Evolutionary conservation across 768 basidiomycete species (phyloP).

Genomic region (Leccinum boreale): DNA sequence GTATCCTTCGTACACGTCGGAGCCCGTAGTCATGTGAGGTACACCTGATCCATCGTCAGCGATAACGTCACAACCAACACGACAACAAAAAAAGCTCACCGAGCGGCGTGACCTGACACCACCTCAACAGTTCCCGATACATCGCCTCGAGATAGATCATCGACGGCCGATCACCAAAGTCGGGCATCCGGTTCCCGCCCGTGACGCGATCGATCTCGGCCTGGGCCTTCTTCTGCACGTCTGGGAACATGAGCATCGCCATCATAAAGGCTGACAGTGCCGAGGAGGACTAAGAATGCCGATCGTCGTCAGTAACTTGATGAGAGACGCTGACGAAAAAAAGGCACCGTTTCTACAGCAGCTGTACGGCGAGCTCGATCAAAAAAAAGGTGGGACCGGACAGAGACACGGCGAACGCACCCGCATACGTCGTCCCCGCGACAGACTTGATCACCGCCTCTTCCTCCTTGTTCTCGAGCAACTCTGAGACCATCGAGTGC

Average conservation of each 20-base stretch:
- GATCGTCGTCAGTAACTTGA: neutral
- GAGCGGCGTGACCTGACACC: slow-evolving; percentile 24
- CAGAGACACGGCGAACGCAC: slow-evolving; percentile 11
- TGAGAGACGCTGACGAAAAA: neutral
- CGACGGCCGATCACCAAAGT: slow-evolving; percentile 19
- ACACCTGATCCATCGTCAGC: slow-evolving; percentile 18
- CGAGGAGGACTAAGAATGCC: slow-evolving; percentile 15
- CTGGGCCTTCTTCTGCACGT: slow-evolving; percentile 24
- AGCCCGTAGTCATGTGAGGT: slow-evolving; percentile 22
- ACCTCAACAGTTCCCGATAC: slow-evolving; percentile 22
- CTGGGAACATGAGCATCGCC: slow-evolving; percentile 25
- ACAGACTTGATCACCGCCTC: slow-evolving; percentile 28
- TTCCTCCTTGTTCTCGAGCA: slow-evolving; percentile 26
- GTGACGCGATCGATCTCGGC: slow-evolving; percentile 25
- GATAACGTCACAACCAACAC: neutral
- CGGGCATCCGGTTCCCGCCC: slow-evolving; percentile 12
- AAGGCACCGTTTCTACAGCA: slow-evolving; percentile 19
- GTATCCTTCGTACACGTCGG: slow-evolving; percentile 16
- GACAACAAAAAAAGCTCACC: slow-evolving; percentile 5
- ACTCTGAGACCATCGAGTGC: slow-evolving; percentile 19
- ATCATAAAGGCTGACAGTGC: slow-evolving; percentile 25
- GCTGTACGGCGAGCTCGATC: slow-evolving; percentile 6
- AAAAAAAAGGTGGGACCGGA: neutral
- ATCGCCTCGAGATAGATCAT: slow-evolving; percentile 26
- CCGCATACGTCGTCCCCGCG: slow-evolving; percentile 30